Percentiles rank a stretch among this genome's conserved stretches.
These are phyloP conservation scores for Didymella keratinophila DNA, from an alignment of 2,329 filamentous ascomycete genomes.

Conservation along the genomic window DNA sequence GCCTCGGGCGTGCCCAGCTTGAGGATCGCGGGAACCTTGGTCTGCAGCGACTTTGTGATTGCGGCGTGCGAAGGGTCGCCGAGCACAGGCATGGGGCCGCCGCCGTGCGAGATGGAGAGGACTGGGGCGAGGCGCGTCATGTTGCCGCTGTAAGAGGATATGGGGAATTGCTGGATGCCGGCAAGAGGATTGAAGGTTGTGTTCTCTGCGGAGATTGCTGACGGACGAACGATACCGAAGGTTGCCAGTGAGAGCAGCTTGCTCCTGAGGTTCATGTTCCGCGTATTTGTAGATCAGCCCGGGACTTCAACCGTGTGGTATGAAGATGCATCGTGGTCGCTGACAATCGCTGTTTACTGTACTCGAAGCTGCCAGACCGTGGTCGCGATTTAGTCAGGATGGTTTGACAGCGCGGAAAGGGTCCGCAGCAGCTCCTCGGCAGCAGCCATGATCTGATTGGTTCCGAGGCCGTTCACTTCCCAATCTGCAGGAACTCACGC, in stretches of 20 bases:
- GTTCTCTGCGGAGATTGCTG: constrained; percentile 28
- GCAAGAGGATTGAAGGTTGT: constrained; percentile 36
- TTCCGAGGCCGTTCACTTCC: background rate
- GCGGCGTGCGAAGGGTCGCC: constrained; percentile 62
- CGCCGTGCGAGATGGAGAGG: constrained; percentile 52
- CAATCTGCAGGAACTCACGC: background rate
- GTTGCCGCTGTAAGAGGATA: constrained; percentile 32
- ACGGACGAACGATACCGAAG: constrained; percentile 15
- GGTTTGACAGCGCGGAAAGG: constrained; percentile 33
- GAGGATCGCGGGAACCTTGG: constrained; percentile 64
- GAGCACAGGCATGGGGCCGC: constrained; percentile 65
- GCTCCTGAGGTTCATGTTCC: constrained; percentile 30
- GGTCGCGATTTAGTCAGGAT: constrained; percentile 28
- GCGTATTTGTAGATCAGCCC: background rate
- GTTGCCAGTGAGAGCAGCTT: constrained; percentile 25
- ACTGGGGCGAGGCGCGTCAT: constrained; percentile 51
- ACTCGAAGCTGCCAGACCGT: constrained; percentile 7
- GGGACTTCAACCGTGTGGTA: constrained; percentile 1
- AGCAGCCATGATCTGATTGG: background rate
- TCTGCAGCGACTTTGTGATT: constrained; percentile 62
- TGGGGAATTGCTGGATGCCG: constrained; percentile 38
- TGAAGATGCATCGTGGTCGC: constrained; percentile 13
- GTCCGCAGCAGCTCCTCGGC: constrained; percentile 22
- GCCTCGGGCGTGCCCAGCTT: constrained; percentile 61
- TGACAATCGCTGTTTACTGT: constrained; percentile 17